Percentiles rank a stretch among this genome's conserved stretches.
These are phyloP conservation scores for Paramecium pentaurelia DNA, from an alignment of 73 alveolate species.

Conservation along the genomic window DNA sequence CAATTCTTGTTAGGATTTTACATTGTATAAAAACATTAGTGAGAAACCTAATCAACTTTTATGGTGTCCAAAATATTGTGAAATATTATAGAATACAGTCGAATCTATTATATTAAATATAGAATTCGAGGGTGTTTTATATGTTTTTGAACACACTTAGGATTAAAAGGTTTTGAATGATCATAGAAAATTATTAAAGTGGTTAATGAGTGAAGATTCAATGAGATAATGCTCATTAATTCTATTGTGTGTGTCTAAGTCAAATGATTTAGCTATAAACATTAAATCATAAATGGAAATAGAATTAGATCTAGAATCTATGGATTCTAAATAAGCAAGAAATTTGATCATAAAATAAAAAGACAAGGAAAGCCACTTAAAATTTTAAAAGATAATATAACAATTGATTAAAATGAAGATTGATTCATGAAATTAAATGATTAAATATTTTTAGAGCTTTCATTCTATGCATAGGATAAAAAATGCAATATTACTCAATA, in stretches of 20 bases:
- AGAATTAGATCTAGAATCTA: conserved; percentile 18
- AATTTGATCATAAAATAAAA: not conserved
- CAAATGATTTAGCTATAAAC: not conserved
- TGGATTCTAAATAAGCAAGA: conserved; percentile 47
- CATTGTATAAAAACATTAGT: not conserved
- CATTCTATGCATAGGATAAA: not conserved
- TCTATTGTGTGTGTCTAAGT: not conserved
- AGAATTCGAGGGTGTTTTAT: not conserved
- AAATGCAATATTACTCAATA: not conserved
- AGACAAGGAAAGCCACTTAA: not conserved
- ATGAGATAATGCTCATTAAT: conserved; percentile 1
- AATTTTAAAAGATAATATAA: not conserved
- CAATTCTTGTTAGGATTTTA: not conserved
- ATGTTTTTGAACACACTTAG: not conserved
- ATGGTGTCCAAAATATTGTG: not conserved
- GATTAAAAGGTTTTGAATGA: not conserved
- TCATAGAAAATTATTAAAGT: not conserved
- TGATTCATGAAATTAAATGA: not conserved
- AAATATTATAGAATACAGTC: not conserved
- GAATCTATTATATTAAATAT: conserved; percentile 26
- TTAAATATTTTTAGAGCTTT: not conserved
- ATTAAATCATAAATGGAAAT: not conserved
- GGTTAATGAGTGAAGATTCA: conserved; percentile 37
- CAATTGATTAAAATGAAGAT: not conserved
- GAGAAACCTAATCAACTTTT: not conserved